Base-by-base conservation (phyloP, 148 eudicot species). In the Polygonum aviculare region DNA sequence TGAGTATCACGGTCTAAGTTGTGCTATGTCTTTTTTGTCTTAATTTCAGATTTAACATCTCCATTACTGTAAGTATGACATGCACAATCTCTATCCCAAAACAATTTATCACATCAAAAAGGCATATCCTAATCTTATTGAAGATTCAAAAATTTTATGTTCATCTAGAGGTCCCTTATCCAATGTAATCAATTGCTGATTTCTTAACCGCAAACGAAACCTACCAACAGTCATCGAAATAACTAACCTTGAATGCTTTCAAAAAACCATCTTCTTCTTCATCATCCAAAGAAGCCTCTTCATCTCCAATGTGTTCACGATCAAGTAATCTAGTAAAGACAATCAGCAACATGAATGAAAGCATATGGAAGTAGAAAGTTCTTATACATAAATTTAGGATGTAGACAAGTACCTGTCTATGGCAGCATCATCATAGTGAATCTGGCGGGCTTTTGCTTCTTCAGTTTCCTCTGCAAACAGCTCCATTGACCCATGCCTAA, bases 401-500 rank as follows among this genome's bases (percentile, higher is more conserved):
- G 72, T 67, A 67, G 72, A 36, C 72, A 26, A 36, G 38, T 79
- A 93, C 99, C 94, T 85, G 62, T 92, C 96, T 74, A 95, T 93
- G 73, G 97, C 96, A 85, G 94, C 81, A 84, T 88, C 97, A 85
- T 95, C 99, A 82, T 95, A 95, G 86, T 91, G 99, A 78, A 95
- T 95, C 81, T 95, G 96, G 21, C 99, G 90, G 71, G 96, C 93
- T 86, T 95, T 95, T 12, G 87, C 89, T 79, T 95, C 99, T 59
- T 95, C 97, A 76, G 93, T 87, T 80, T 95, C 99, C 80, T 95
- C 97, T 77, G 86, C 90, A 83, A 95, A 95, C 65, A 95, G 82
- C 80, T 95, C 99, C 82, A 88, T 89, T 74, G 99, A 92, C 75
- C 99, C 99, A 84, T 93, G 89, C 79, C 96, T 87, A 74, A 95